These are phyloP conservation scores for Magnolia changhungtana DNA, from an alignment of 164 flowering plant genomes.

Conservation along the genomic window DNA sequence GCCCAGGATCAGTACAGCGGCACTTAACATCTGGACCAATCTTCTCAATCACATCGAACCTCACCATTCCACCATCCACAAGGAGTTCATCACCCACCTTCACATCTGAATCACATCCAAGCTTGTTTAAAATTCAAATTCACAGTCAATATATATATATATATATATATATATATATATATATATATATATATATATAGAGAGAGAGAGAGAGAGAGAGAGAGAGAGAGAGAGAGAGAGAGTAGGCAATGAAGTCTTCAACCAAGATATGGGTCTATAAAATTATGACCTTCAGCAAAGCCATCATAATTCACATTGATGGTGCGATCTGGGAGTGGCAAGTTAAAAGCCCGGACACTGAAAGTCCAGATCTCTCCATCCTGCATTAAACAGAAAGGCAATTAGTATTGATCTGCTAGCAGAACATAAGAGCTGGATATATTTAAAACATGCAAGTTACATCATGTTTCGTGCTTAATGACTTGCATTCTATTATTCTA, in stretches of 20 bases:
- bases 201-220: too few relatives aligned
- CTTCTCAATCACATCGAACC: slow-evolving; percentile 95
- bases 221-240: too few relatives aligned
- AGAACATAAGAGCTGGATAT: background rate
- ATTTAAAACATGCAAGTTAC: background rate
- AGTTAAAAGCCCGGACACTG: slow-evolving; percentile 75
- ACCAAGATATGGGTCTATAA: background rate
- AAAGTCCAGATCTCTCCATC: slow-evolving; percentile 98
- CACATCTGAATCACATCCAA: slow-evolving; percentile 51
- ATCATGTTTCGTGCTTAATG: background rate
- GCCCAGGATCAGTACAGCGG: slow-evolving; percentile 88
- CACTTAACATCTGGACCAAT: slow-evolving; percentile 97
- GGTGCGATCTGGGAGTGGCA: slow-evolving; percentile 74
- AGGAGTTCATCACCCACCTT: slow-evolving; percentile 92
- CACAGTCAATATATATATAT: background rate
- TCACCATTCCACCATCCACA: slow-evolving; percentile 99
- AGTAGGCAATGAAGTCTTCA: background rate
- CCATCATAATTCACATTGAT: slow-evolving; percentile 93
- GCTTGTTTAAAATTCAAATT: slow-evolving; percentile 11
- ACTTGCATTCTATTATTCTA: background rate
- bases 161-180: too few relatives aligned
- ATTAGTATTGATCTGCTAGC: background rate
- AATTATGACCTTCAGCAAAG: slow-evolving; percentile 82
- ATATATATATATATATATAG: too few relatives aligned
- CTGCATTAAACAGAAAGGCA: slow-evolving; percentile 36